Evolutionary conservation across 1,284 basidiomycete species (phyloP).

Genomic region (Moesziomyces sp.): DNA sequence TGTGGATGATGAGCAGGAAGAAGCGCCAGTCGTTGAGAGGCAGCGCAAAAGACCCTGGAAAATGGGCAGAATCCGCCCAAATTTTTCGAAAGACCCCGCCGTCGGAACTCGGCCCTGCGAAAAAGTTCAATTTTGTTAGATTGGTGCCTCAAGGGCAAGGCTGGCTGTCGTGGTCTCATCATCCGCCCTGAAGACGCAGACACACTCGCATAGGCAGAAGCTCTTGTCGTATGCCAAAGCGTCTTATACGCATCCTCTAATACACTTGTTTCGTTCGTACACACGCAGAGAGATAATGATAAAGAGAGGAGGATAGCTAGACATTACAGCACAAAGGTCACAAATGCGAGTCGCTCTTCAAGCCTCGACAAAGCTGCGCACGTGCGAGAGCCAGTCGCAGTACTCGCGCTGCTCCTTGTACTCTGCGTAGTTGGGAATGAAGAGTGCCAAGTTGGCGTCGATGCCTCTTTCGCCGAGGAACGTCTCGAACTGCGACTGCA

Average conservation of each 20-base stretch:
- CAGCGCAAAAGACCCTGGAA: neutral
- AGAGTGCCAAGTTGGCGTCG: constrained; percentile 77
- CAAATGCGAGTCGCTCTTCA: neutral
- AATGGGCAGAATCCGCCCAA: constrained; percentile 4
- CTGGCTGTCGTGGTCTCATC: too few species aligned
- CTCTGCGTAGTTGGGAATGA: constrained; percentile 67
- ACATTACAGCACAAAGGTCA: too few species aligned
- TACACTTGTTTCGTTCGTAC: too few species aligned
- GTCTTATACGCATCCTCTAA: too few species aligned
- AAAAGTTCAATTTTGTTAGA: too few species aligned
- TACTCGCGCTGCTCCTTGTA: constrained; percentile 76
- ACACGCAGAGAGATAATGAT: too few species aligned
- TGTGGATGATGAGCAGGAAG: neutral
- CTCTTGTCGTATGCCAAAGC: too few species aligned
- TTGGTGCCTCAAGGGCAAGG: too few species aligned
- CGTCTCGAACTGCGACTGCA: constrained; percentile 87
- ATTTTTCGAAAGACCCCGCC: constrained; percentile 1
- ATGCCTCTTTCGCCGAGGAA: constrained; percentile 88
- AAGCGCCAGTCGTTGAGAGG: neutral
- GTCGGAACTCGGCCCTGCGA: constrained; percentile 7
- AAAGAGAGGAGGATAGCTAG: too few species aligned
- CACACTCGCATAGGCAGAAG: too few species aligned
- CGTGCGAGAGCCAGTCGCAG: constrained; percentile 84
- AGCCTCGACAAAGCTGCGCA: constrained; percentile 84
- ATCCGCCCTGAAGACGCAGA: too few species aligned